These are phyloP conservation scores for Phialophora expanda DNA, from an alignment of 2,329 filamentous ascomycete genomes.

Conservation along the genomic window DNA sequence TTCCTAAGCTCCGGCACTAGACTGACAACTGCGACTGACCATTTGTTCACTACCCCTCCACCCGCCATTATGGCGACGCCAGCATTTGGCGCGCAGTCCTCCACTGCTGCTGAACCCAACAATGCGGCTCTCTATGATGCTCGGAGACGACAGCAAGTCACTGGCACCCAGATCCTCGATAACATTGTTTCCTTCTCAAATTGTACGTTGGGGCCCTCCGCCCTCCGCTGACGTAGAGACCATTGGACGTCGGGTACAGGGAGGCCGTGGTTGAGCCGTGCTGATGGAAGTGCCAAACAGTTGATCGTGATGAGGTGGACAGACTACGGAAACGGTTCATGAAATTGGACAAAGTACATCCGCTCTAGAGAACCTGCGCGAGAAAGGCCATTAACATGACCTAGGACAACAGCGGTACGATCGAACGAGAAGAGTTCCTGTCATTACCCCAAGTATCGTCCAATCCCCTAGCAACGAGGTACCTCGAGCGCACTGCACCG, in stretches of 20 bases:
- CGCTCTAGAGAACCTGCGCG: neutral
- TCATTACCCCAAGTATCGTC: constrained; percentile 96
- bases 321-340: constrained; percentile 95
- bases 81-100: constrained; percentile 48
- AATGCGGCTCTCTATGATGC: constrained; percentile 53
- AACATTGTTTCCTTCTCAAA: constrained; percentile 96
- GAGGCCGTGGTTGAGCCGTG: constrained; percentile 13
- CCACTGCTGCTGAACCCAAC: constrained; percentile 48
- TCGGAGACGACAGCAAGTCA: constrained; percentile 50
- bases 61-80: constrained; percentile 48
- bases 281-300: constrained; percentile 55
- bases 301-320: constrained; percentile 97
- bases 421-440: constrained; percentile 97
- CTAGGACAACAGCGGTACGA: constrained; percentile 95
- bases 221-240: neutral
- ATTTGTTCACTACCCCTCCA: constrained; percentile 5
- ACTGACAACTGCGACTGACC: neutral
- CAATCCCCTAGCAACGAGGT: constrained; percentile 95
- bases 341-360: constrained; percentile 90
- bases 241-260: neutral
- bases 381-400: constrained; percentile 5
- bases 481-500: constrained; percentile 32
- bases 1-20: neutral
- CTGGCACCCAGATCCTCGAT: constrained; percentile 76
- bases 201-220: constrained; percentile 65